phyloP scores from a whole-genome alignment of 2,329 filamentous ascomycete genomes.

The Stenocarpella maydis region DNA sequence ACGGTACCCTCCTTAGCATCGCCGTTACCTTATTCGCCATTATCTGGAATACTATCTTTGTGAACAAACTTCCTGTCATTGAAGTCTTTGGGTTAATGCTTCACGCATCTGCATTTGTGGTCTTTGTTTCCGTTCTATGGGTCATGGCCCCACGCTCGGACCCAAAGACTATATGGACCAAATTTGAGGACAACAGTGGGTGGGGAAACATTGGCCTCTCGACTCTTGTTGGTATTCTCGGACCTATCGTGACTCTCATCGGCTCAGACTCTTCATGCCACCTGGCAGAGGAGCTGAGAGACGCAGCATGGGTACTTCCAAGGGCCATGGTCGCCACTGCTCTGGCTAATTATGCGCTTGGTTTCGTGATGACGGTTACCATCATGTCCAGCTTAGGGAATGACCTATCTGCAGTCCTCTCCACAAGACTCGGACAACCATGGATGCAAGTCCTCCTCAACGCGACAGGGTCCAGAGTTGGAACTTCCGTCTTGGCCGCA shows the following conservation, averaged over 20 bases:
- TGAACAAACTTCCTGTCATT: neutral
- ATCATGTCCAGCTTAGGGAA: neutral
- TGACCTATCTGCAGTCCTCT: neutral
- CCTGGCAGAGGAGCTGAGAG: conserved; percentile 14
- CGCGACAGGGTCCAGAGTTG: conserved; percentile 1
- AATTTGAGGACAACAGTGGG: conserved; percentile 2
- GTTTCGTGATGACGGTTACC: conserved; percentile 13
- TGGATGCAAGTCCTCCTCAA: conserved; percentile 8
- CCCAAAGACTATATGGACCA: conserved; percentile 2
- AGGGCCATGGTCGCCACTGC: neutral
- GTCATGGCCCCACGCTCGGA: neutral
- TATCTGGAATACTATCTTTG: neutral
- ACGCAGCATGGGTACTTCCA: conserved; percentile 12
- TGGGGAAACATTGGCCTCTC: neutral
- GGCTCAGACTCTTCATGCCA: conserved; percentile 1
- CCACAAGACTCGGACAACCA: neutral
- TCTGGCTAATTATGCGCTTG: neutral
- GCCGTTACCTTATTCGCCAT: conserved; percentile 1
- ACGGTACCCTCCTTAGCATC: conserved; percentile 3
- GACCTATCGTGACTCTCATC: conserved; percentile 5
- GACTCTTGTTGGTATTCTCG: conserved; percentile 7
- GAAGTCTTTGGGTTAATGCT: neutral
- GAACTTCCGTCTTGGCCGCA: neutral
- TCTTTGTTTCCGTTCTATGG: neutral
- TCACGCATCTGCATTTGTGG: neutral